Evolutionary conservation across 768 basidiomycete species (phyloP).

Genomic region (Daedaleopsis nitida): DNA sequence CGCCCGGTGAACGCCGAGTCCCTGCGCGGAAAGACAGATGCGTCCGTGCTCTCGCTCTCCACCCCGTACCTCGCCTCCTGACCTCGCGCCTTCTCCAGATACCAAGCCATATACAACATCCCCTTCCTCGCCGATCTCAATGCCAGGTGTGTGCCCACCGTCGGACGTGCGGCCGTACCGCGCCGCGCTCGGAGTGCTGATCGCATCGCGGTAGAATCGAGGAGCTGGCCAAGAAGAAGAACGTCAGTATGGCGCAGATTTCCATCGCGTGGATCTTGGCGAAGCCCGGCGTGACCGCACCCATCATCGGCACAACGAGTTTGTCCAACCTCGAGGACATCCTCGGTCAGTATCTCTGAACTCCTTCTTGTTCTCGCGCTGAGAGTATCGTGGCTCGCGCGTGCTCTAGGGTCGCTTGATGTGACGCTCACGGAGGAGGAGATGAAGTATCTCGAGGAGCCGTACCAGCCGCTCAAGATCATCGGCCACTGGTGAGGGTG

Average conservation of each 20-base stretch:
- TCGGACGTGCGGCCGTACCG: constrained; percentile 7
- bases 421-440: constrained; percentile 11
- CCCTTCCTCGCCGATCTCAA: neutral
- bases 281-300: constrained; percentile 36
- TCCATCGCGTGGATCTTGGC: constrained; percentile 39
- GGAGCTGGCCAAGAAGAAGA: constrained; percentile 41
- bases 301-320: constrained; percentile 44
- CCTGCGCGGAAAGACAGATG: constrained; percentile 26
- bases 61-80: too few species aligned
- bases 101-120: too few species aligned
- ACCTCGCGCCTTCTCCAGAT: too few species aligned
- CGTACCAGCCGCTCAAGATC: constrained; percentile 48
- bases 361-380: neutral
- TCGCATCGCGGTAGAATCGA: constrained; percentile 30
- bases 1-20: constrained; percentile 28
- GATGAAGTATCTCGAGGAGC: constrained; percentile 37
- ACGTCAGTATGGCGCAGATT: constrained; percentile 45
- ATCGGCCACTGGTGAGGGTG: constrained; percentile 43
- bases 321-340: constrained; percentile 44
- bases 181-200: neutral
- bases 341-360: constrained; percentile 26
- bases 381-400: neutral
- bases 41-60: constrained; percentile 4
- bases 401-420: neutral
- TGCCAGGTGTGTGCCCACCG: constrained; percentile 15